phyloP scores from a whole-genome alignment of 2,329 filamentous ascomycete species.

The Dactylellina parvicollis region DNA sequence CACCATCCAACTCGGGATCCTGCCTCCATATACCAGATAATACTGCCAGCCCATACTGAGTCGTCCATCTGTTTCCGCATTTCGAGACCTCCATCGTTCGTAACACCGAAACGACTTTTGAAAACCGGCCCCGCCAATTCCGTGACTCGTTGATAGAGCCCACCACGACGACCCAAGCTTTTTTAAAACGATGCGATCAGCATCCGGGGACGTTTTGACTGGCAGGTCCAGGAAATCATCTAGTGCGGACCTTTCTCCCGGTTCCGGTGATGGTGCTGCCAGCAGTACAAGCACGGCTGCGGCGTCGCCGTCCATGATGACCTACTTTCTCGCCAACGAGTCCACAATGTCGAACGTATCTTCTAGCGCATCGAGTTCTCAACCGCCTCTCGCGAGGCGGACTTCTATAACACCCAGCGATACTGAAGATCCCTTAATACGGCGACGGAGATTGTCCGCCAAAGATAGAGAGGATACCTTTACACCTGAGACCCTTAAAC shows the following conservation, averaged over 20 bases:
- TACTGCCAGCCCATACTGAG: neutral
- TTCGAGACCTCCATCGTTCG: neutral
- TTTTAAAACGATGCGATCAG: constrained; percentile 35
- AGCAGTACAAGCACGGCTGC: constrained; percentile 44
- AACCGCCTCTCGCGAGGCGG: constrained; percentile 15
- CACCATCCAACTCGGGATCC: constrained; percentile 1
- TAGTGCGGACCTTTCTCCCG: constrained; percentile 53
- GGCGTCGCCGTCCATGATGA: constrained; percentile 64
- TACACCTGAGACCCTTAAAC: constrained; percentile 42
- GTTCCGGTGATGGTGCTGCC: constrained; percentile 48
- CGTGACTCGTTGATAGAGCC: neutral
- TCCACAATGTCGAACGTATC: constrained; percentile 61
- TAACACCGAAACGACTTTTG: neutral
- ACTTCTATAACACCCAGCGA: constrained; percentile 32
- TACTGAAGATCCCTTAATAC: constrained; percentile 15
- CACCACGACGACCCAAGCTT: neutral
- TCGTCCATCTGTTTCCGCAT: neutral
- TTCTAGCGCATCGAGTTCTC: constrained; percentile 58
- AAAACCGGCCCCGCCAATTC: neutral
- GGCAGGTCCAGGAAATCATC: constrained; percentile 57
- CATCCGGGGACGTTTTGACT: constrained; percentile 53
- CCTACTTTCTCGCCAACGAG: constrained; percentile 67
- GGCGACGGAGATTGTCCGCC: constrained; percentile 22
- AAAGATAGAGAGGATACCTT: constrained; percentile 45
- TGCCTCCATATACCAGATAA: constrained; percentile 17